Conservation (phyloP, 352 stramenopile genomes). For the Aphanomyces stellatus region DNA sequence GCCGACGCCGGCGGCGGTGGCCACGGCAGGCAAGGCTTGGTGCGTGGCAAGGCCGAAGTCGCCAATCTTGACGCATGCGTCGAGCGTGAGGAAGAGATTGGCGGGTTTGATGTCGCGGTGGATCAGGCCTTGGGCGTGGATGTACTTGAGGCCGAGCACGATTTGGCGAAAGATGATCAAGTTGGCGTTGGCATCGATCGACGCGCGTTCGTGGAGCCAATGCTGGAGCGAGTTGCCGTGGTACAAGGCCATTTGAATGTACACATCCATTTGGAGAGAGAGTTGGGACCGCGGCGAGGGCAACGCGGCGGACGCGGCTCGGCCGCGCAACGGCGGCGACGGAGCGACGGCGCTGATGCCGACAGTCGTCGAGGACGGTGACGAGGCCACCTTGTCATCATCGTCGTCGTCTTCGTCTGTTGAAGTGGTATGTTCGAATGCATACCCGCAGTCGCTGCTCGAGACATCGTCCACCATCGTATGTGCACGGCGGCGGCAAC, state of each 20-base stretch:
- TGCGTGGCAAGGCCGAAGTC: constrained; percentile 78
- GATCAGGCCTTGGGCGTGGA: constrained; percentile 60
- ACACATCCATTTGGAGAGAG: constrained; percentile 75
- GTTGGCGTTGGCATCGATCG: constrained; percentile 37
- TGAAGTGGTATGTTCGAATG: constrained; percentile 17
- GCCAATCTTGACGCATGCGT: constrained; percentile 72
- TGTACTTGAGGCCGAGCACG: constrained; percentile 64
- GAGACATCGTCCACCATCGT: no score
- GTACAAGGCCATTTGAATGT: constrained; percentile 94
- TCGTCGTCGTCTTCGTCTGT: constrained; percentile 22
- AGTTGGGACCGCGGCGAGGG: constrained; percentile 23
- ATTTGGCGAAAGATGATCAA: constrained; percentile 69
- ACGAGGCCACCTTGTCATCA: constrained; percentile 15
- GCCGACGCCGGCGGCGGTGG: constrained; percentile 58
- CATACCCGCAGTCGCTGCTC: background rate
- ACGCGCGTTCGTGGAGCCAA: constrained; percentile 53
- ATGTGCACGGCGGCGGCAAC: no score
- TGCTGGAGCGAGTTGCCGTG: constrained; percentile 79
- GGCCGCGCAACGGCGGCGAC: no score
- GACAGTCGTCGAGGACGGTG: no score
- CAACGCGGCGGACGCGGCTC: constrained; percentile 24
- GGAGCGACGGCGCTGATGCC: no score
- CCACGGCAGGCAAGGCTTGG: constrained; percentile 6
- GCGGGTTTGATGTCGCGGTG: constrained; percentile 77
- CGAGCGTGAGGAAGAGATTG: constrained; percentile 69